Percentiles rank a stretch among this genome's conserved stretches.
Evolutionary conservation across 129 eudicot species (phyloP).

Genomic region (Smallanthus sonchifolius): DNA sequence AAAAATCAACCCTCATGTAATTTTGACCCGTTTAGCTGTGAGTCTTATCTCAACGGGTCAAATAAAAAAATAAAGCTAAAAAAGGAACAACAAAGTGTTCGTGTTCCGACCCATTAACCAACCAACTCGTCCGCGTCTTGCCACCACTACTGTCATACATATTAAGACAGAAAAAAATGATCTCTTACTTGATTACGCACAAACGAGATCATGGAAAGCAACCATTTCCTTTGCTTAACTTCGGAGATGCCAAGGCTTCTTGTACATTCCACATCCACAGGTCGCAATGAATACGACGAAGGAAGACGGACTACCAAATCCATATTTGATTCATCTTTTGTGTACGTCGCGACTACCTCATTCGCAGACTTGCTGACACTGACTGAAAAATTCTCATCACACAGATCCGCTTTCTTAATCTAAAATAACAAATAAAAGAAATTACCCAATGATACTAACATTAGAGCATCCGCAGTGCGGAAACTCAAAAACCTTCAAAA

Average conservation of each 20-base stretch:
- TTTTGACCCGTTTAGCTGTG: no score
- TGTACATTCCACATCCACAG: slow-evolving; percentile 87
- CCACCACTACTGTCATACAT: neutral
- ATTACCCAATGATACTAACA: neutral
- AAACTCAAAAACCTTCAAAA: no score
- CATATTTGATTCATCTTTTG: slow-evolving; percentile 96
- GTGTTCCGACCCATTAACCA: neutral
- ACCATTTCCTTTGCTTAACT: slow-evolving; percentile 89
- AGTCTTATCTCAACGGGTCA: neutral
- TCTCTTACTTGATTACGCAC: slow-evolving; percentile 83
- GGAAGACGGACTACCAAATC: slow-evolving; percentile 96
- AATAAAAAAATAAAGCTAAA: neutral
- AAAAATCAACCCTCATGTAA: neutral
- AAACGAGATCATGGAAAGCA: slow-evolving; percentile 84
- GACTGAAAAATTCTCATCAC: slow-evolving; percentile 84
- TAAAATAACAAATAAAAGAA: slow-evolving; percentile 32
- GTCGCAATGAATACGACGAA: slow-evolving; percentile 73
- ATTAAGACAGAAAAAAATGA: neutral
- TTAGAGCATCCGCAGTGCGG: neutral
- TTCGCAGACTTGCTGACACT: slow-evolving; percentile 92
- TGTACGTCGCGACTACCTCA: slow-evolving; percentile 94
- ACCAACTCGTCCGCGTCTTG: neutral
- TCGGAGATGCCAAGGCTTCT: slow-evolving; percentile 96
- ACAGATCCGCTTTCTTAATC: slow-evolving; percentile 69
- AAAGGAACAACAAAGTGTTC: neutral